Evolutionary conservation across 2,329 filamentous ascomycete genomes (phyloP).

Genomic region (Byssoonygena ceratinophila): DNA sequence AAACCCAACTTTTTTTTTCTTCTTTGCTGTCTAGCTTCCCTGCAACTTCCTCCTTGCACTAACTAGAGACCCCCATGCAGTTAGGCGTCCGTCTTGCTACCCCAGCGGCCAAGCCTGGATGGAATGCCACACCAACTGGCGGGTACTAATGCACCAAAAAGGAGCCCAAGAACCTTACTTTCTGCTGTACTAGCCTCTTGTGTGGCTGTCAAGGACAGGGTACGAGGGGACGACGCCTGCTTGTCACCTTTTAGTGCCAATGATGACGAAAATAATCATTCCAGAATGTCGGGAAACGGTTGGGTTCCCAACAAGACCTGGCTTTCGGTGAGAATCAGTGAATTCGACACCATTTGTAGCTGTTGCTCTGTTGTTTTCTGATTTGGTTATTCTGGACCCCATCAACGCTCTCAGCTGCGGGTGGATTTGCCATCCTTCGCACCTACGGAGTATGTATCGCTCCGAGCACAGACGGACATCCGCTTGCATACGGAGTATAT

Average conservation of each 20-base stretch:
- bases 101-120: neutral
- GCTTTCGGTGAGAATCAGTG: slow-evolving; percentile 3
- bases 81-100: neutral
- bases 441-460: neutral
- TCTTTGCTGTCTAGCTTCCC: neutral
- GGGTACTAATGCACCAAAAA: slow-evolving; percentile 5
- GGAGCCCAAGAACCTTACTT: slow-evolving; percentile 1
- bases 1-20: neutral
- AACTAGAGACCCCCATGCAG: neutral
- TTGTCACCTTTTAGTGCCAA: neutral
- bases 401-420: neutral
- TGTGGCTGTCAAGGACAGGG: neutral
- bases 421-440: neutral
- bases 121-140: neutral
- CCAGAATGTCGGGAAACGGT: slow-evolving; percentile 7
- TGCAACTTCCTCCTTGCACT: neutral
- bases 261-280: neutral
- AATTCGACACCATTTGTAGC: neutral
- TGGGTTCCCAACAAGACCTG: slow-evolving; percentile 9
- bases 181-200: neutral
- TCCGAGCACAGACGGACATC: neutral
- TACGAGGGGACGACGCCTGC: neutral
- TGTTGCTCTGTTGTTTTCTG: neutral
- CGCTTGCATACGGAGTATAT: neutral
- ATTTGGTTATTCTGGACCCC: neutral